Evolutionary conservation across 345 rosid genomes (phyloP).

Genomic region (Heritiera fomes): DNA sequence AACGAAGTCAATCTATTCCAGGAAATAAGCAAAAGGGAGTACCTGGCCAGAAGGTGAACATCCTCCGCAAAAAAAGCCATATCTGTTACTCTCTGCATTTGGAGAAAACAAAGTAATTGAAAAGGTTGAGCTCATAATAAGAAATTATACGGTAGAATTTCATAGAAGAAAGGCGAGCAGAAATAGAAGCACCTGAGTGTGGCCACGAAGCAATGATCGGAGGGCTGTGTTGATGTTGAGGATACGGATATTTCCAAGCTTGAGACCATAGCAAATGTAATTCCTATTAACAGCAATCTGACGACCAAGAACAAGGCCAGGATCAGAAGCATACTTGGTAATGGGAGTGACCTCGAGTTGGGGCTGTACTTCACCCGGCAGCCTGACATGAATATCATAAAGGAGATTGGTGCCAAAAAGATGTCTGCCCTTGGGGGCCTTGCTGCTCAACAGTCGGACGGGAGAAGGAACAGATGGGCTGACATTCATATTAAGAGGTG

Average conservation of each 20-base stretch:
- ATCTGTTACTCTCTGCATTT: constrained; percentile 14
- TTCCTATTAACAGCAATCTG: constrained; percentile 78
- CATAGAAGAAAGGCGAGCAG: background rate
- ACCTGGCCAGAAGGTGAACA: no score
- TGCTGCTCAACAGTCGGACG: constrained; percentile 51
- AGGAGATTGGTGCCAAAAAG: constrained; percentile 46
- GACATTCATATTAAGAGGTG: constrained; percentile 19
- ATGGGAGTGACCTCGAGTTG: constrained; percentile 81
- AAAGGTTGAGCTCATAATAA: background rate
- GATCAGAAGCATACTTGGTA: constrained; percentile 69
- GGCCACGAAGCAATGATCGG: constrained; percentile 75
- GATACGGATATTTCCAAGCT: constrained; percentile 69
- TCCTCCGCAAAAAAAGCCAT: no score
- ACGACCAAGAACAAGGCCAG: constrained; percentile 65
- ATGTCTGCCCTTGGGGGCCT: constrained; percentile 62
- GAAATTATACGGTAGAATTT: background rate
- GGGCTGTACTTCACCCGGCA: constrained; percentile 65
- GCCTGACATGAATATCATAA: constrained; percentile 59
- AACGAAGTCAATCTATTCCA: no score
- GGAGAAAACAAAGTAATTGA: background rate
- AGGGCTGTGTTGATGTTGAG: constrained; percentile 72
- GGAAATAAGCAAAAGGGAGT: no score
- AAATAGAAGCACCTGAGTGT: constrained; percentile 49
- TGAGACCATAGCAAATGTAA: constrained; percentile 78
- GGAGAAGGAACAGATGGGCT: constrained; percentile 26